phyloP scores from a whole-genome alignment of 345 rosid genomes.

The Lepidium didymum region DNA sequence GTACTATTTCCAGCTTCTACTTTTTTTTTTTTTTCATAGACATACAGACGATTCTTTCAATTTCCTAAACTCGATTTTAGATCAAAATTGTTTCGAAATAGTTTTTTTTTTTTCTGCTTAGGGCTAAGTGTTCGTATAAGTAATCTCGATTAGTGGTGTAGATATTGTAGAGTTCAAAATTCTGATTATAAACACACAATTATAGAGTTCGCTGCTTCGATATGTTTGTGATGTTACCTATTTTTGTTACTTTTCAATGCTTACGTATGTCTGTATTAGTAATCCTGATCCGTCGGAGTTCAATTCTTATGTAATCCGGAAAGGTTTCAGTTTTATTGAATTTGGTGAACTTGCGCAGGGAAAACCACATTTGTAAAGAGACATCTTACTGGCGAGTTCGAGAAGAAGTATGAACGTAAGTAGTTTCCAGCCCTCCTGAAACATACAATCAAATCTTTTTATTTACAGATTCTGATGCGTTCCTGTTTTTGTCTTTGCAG shows the following conservation, averaged over 20 bases:
- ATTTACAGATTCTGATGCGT: neutral
- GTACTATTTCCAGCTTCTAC: slow-evolving; percentile 21
- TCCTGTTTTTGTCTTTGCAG: slow-evolving; percentile 26
- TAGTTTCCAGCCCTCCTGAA: neutral
- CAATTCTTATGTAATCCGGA: neutral
- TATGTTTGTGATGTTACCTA: neutral
- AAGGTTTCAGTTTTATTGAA: neutral
- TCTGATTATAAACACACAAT: neutral
- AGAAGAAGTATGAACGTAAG: slow-evolving; percentile 78
- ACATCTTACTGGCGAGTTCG: slow-evolving; percentile 72
- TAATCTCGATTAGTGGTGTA: neutral
- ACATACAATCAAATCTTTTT: neutral
- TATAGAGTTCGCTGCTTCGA: neutral
- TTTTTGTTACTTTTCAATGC: neutral
- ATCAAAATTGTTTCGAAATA: neutral
- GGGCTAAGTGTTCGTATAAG: neutral
- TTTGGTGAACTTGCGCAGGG: slow-evolving; percentile 31
- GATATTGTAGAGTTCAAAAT: neutral
- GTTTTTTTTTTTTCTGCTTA: neutral
- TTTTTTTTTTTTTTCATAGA: neutral
- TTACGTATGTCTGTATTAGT: neutral
- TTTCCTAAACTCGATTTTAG: neutral
- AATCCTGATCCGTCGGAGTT: neutral
- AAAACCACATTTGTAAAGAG: slow-evolving; percentile 70
- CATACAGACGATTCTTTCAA: neutral